Conservation (phyloP, 352 stramenopile genomes). For the Globisporangium radiosum region DNA sequence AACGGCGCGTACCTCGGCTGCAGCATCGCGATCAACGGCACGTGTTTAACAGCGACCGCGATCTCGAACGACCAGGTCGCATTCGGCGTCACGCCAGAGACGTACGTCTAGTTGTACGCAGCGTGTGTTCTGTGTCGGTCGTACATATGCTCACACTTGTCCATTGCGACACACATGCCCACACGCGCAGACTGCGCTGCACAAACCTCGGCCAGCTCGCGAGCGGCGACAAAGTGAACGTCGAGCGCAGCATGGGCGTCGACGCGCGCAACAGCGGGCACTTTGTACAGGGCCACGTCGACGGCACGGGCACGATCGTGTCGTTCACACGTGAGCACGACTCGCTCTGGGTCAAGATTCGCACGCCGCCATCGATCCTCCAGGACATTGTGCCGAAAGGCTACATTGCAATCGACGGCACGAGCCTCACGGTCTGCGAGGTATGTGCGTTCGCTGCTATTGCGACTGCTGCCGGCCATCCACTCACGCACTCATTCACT, state of each 20-base stretch:
- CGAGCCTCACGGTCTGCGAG: conserved; percentile 95
- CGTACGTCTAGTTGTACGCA: conserved; percentile 24
- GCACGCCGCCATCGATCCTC: conserved; percentile 73
- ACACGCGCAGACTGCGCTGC: conserved; percentile 53
- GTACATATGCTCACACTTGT: neutral
- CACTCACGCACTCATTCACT: no score
- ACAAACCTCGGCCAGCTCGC: conserved; percentile 86
- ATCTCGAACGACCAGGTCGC: conserved; percentile 85
- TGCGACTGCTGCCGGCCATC: no score
- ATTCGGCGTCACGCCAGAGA: conserved; percentile 95
- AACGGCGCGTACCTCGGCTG: conserved; percentile 88
- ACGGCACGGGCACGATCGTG: conserved; percentile 91
- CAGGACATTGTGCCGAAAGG: conserved; percentile 89
- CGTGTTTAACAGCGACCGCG: conserved; percentile 95
- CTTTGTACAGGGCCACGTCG: conserved; percentile 98
- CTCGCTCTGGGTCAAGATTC: conserved; percentile 95
- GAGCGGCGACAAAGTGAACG: conserved; percentile 91
- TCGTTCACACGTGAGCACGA: conserved; percentile 90
- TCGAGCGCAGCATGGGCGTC: conserved; percentile 87
- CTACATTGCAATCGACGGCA: conserved; percentile 98
- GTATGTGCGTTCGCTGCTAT: conserved; percentile 8
- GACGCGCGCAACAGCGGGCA: conserved; percentile 95
- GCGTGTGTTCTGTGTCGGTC: neutral
- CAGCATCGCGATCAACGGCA: conserved; percentile 96
- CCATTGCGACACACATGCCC: neutral